Conservation (phyloP, 108 stramenopile genomes). For the Stephanodiscus minutulus region DNA sequence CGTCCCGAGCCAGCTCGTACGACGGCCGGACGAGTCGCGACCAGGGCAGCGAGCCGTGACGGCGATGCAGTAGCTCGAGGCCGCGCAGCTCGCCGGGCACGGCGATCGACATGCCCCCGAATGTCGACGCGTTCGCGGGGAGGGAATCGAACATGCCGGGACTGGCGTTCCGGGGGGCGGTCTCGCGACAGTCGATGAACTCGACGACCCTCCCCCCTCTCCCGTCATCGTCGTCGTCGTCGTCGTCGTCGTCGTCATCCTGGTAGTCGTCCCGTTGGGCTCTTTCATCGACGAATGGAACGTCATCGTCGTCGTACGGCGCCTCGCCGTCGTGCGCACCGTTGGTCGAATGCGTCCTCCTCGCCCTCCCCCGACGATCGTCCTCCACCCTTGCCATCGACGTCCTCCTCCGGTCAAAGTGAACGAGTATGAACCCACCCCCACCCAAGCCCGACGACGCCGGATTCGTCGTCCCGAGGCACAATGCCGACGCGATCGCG, state of each 20-base stretch:
- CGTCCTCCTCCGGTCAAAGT: constrained; percentile 29
- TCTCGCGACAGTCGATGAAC: constrained; percentile 84
- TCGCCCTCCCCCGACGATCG: neutral
- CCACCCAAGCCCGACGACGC: constrained; percentile 83
- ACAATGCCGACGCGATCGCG: constrained; percentile 71
- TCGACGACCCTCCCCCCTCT: constrained; percentile 42
- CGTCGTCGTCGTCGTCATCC: neutral
- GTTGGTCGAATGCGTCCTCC: no score
- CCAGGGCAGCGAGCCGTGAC: constrained; percentile 70
- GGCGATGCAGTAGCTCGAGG: constrained; percentile 66
- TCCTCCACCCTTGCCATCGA: neutral
- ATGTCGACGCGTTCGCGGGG: constrained; percentile 40
- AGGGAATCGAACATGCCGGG: constrained; percentile 58
- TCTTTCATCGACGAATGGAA: constrained; percentile 57
- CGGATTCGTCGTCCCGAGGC: constrained; percentile 81
- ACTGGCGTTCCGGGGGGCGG: constrained; percentile 58
- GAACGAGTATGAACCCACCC: constrained; percentile 77
- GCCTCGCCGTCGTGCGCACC: no score
- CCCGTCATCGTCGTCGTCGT: neutral
- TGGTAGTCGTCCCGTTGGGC: neutral
- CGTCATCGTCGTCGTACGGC: neutral
- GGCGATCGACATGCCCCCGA: constrained; percentile 70
- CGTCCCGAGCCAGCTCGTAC: constrained; percentile 59
- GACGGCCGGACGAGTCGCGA: constrained; percentile 64
- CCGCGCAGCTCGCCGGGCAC: constrained; percentile 83